These are phyloP conservation scores for Friedmanniomyces simplex DNA, from an alignment of 495 filamentous ascomycete genomes.

Conservation along the genomic window DNA sequence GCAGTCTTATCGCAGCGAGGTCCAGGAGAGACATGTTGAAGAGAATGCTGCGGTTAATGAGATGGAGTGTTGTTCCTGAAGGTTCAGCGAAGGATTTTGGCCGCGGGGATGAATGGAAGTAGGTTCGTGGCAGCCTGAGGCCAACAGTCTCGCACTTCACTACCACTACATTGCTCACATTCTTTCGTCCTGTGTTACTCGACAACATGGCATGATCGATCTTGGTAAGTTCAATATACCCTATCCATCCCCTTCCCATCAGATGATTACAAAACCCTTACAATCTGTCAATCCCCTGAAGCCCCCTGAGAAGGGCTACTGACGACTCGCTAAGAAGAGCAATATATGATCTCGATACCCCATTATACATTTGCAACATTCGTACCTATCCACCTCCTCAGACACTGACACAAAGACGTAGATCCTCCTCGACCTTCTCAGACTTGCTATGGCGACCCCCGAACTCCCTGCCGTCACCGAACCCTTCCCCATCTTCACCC, in stretches of 20 bases:
- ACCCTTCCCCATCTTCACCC: slow-evolving; percentile 69
- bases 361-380: background rate
- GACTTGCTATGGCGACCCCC: background rate
- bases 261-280: slow-evolving; percentile 58
- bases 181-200: no score
- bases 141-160: no score
- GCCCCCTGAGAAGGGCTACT: slow-evolving; percentile 2
- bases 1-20: no score
- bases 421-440: no score
- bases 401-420: no score
- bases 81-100: background rate
- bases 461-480: background rate
- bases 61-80: background rate
- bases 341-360: background rate
- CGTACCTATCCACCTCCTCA: background rate
- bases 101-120: background rate
- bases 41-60: no score
- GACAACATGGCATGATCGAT: no score
- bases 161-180: no score
- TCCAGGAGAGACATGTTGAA: no score
- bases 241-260: background rate
- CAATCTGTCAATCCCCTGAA: slow-evolving; percentile 92
- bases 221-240: no score
- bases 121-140: background rate
- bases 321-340: background rate